Conservation (phyloP, 2,329 filamentous ascomycete species). For the Colletotrichum lindemuthianum region DNA sequence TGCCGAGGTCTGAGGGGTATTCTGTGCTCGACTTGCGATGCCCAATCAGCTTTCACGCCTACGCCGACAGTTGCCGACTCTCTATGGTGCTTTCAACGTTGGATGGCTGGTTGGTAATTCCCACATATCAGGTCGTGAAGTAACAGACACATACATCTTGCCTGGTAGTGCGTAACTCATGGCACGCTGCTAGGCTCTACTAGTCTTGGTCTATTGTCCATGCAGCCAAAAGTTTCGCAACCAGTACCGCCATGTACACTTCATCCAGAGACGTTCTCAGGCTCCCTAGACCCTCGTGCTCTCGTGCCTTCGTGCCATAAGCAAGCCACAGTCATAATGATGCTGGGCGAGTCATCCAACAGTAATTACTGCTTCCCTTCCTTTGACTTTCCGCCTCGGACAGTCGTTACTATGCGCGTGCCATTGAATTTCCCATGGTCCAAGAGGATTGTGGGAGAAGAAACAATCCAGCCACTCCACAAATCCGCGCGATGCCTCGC, state of each 20-base stretch:
- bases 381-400: background rate
- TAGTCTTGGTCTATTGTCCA: no score
- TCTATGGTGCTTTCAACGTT: background rate
- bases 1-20: background rate
- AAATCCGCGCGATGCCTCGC: conserved; percentile 4
- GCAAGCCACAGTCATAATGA: conserved; percentile 16
- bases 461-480: conserved; percentile 17
- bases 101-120: no score
- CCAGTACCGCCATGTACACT: no score
- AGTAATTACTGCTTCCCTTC: conserved; percentile 19
- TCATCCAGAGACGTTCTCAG: no score
- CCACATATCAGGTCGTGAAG: no score
- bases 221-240: no score
- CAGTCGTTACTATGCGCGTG: conserved; percentile 8
- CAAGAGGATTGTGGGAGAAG: conserved; percentile 16
- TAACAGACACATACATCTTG: no score
- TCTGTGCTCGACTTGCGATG: conserved; percentile 14
- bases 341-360: conserved; percentile 31
- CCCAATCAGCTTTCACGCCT: conserved; percentile 19
- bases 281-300: no score
- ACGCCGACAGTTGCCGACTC: conserved; percentile 30
- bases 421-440: conserved; percentile 1
- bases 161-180: no score
- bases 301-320: background rate
- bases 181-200: no score